Evolutionary conservation across 805 yeast species (phyloP), one percentile per base, ranked within the genome.

Genomic region (Saturnispora mendoncae): DNA sequence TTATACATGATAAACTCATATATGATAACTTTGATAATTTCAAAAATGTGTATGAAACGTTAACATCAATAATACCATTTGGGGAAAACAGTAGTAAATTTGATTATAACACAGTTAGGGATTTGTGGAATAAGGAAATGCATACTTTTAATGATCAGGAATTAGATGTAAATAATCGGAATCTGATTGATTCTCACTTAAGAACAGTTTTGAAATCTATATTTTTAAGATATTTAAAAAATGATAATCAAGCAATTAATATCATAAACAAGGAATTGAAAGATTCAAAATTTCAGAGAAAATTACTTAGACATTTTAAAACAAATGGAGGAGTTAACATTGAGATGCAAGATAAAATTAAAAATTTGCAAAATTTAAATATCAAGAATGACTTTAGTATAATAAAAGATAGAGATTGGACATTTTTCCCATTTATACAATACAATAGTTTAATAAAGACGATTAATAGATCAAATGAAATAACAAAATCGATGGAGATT

Each of bases 1-100:
- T 58, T 6, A 33, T 57, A 10, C 62, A 58, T 43, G 62, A 58
- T 38, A 50, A 46, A 36, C 27, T 57, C 8, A 15, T 56, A 6
- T 53, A 41, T 28, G 39, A 41, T 3, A 48, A 53, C 20, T 24
- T 51, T 10, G 47, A 53, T 6, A 29, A 51, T 6, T 38, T 51
- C 29, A 45, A 47, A 12, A 50, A 46, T 10, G 36, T 58, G n/a
- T 23, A 46, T 6, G 35, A 34, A 6, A 20, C 44, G 10, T n/a
- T 56, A 3, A 26, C 32, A 4, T 28, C 31, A n/a, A 15, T 12
- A 2, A 28, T 47, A 1, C 41, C 47, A 1, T 17, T 15, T 8
- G 43, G 44, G 21, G 6, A 39, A 24, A 25, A 30, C 5, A 25
- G 25, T 6, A 17, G 6, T 13, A 12, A 19, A 7, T 15, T 28